Evolutionary conservation across 2,329 filamentous ascomycete genomes (phyloP).

Genomic region (Sarocladium strictum): DNA sequence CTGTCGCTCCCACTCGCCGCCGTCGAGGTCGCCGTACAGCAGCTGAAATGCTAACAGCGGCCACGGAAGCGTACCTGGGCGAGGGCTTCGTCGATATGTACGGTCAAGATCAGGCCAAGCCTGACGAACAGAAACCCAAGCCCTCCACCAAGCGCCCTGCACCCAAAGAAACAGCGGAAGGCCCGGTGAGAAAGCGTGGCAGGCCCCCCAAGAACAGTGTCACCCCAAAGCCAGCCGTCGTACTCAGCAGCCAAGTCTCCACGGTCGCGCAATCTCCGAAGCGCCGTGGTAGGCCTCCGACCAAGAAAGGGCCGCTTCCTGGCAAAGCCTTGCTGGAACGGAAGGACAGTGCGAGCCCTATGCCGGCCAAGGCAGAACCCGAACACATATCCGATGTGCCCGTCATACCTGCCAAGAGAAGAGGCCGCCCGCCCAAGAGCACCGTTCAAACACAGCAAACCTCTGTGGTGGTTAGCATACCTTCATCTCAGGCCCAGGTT

Average conservation of each 20-base stretch:
- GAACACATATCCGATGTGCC: background rate
- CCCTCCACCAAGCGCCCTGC: background rate
- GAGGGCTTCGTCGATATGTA: background rate
- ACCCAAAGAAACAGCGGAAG: background rate
- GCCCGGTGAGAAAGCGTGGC: constrained; percentile 1
- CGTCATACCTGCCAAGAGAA: background rate
- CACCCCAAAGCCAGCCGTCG: background rate
- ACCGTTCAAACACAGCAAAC: background rate
- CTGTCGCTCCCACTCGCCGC: no score
- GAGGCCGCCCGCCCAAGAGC: background rate
- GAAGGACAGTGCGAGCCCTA: background rate
- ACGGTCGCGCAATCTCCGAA: background rate
- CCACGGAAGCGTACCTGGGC: background rate
- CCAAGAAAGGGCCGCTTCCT: background rate
- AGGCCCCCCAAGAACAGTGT: constrained; percentile 8
- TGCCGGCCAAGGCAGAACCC: background rate
- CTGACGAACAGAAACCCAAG: background rate
- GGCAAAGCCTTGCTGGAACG: background rate
- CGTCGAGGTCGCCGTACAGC: constrained; percentile 9
- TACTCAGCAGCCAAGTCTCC: background rate
- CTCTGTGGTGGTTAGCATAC: background rate
- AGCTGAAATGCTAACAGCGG: constrained; percentile 9
- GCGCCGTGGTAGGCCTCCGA: background rate
- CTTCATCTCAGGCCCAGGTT: no score
- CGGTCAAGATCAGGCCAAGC: background rate